These are phyloP conservation scores for Eutrema yunnanense DNA, from an alignment of 345 rosid species.

Conservation along the genomic window DNA sequence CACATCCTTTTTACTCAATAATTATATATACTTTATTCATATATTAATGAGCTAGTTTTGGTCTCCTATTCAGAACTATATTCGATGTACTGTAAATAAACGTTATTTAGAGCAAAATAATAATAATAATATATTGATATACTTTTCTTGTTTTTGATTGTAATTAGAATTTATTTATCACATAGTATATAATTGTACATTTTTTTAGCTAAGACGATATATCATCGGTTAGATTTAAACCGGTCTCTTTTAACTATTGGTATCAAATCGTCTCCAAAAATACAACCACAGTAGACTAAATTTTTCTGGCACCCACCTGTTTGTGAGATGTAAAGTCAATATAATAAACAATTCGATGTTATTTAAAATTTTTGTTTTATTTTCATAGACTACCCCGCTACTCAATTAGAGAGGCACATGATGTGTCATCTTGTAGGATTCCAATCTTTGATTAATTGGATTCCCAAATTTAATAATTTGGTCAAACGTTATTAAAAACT, in stretches of 20 bases:
- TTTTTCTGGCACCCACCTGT: neutral
- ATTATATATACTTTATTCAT: neutral
- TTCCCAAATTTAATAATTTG: constrained; percentile 9
- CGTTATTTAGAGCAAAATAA: neutral
- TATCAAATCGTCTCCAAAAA: neutral
- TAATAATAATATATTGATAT: neutral
- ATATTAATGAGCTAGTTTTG: neutral
- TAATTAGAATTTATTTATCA: neutral
- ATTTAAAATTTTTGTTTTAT: neutral
- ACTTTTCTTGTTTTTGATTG: neutral
- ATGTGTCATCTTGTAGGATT: constrained; percentile 32
- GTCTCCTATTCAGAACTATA: neutral
- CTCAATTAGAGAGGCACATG: constrained; percentile 26
- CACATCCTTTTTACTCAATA: constrained; percentile 19
- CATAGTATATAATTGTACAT: neutral
- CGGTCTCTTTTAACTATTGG: neutral
- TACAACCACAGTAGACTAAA: neutral
- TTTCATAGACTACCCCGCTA: constrained; percentile 20
- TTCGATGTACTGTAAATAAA: neutral
- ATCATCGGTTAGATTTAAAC: neutral
- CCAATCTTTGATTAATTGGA: constrained; percentile 3
- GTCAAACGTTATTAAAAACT: constrained; percentile 15
- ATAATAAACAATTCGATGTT: neutral
- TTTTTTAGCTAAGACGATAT: neutral
- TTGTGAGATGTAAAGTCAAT: neutral